Conservation (phyloP, 1,139 yeast genomes). For the Kodamaea fungicola region DNA sequence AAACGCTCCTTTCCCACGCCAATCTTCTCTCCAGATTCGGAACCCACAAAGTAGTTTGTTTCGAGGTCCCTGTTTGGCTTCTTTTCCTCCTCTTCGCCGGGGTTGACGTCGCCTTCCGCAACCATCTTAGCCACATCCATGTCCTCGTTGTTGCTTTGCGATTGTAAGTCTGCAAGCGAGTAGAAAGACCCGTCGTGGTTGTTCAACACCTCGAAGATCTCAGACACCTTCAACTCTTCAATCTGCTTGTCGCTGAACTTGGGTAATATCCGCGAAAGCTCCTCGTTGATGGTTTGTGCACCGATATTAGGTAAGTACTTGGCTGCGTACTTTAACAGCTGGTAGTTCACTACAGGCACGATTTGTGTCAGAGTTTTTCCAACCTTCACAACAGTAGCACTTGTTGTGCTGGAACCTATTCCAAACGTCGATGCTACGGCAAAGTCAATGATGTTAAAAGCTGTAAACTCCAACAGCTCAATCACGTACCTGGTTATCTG, state of each 20-base stretch:
- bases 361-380: conserved; percentile 76
- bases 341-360: conserved; percentile 72
- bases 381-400: conserved; percentile 73
- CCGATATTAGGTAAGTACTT: conserved; percentile 51
- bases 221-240: conserved; percentile 71
- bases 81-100: conserved; percentile 24
- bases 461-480: conserved; percentile 70
- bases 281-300: conserved; percentile 57
- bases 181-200: conserved; percentile 60
- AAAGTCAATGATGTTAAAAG: conserved; percentile 65
- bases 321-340: conserved; percentile 54
- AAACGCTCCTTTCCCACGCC: conserved; percentile 85
- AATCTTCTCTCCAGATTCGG: conserved; percentile 45
- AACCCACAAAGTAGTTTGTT: conserved; percentile 62
- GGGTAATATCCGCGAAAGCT: conserved; percentile 54
- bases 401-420: conserved; percentile 55
- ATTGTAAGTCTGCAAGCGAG: conserved; percentile 47
- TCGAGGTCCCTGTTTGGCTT: conserved; percentile 62
- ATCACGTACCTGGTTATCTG: conserved; percentile 69
- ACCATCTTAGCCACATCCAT: conserved; percentile 90
- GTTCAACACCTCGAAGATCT: conserved; percentile 70
- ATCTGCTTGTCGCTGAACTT: conserved; percentile 55
- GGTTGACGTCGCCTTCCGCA: conserved; percentile 65
- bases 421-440: conserved; percentile 76
- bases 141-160: conserved; percentile 51